Evolutionary conservation across 2,329 filamentous ascomycete species (phyloP), one percentile per base, ranked within the genome.

Genomic region (Trichoderma aggressivum): DNA sequence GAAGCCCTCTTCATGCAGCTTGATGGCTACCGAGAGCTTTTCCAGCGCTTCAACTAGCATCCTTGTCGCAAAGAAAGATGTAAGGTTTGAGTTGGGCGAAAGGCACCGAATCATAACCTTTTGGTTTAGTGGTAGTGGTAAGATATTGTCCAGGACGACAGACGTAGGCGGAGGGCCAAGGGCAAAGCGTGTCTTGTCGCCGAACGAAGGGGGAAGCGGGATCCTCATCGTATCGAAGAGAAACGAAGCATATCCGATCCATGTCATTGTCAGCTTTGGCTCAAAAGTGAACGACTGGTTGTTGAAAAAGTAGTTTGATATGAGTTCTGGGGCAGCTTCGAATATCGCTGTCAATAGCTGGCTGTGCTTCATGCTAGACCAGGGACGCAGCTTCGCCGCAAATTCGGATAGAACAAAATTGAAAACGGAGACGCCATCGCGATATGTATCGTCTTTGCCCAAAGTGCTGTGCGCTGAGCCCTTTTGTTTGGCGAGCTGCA

Each of bases 201-300:
- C 94, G 77, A 95, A 93, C 72, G 87, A 88, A 30, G 83, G 78
- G 2, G 94, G 94, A 2, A 97, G 84, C 1, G 91, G 89, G 43
- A 97, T 84, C 71, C 91, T 88, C 59, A 98, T 89, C 1, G 91
- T 89, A 72, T 92, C 92, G 80, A 97, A 97, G 6, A 99, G 82
- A 73, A 98, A 93, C 0, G 94, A 90, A 0, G 94, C 94, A 78
- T 97, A 97, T 55, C 95, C 94, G 75, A 98, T 92, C 96, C 96
- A 99, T 0, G 94, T 96, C 58, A 94, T 91, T 3, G 94, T 96
- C 6, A 97, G 86, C 78, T 97, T 98, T 0, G 96, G 94, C 55
- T 98, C 94, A 73, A 97, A 94, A 0, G 91, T 89, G 76, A 98
- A 96, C 68, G 91, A 88, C 72, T 88, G 90, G 77, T 94, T 94